phyloP scores from a whole-genome alignment of 371 early-diverging fungal genomes.

The Zopfochytrium polystomum region DNA sequence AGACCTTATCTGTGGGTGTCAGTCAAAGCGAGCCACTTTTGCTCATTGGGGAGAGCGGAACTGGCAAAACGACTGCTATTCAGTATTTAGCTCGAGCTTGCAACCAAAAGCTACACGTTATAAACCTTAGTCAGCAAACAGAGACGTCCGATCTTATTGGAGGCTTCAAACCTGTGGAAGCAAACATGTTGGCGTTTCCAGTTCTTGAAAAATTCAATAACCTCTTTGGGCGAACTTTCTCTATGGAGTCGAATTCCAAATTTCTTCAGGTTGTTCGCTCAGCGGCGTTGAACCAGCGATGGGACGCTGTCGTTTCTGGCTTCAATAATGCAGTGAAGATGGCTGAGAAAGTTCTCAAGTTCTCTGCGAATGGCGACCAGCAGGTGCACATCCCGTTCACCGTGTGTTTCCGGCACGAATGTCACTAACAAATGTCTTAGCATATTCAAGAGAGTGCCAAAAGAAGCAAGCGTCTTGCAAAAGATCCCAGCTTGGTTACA shows the following conservation, averaged over 20 bases:
- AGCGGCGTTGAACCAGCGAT: slow-evolving; percentile 69
- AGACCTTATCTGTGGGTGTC: slow-evolving; percentile 79
- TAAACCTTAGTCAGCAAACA: slow-evolving; percentile 98
- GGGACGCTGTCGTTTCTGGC: slow-evolving; percentile 72
- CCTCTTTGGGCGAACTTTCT: slow-evolving; percentile 84
- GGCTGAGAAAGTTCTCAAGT: slow-evolving; percentile 56
- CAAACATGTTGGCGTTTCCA: slow-evolving; percentile 72
- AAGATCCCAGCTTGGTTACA: slow-evolving; percentile 32
- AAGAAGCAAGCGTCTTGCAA: slow-evolving; percentile 26
- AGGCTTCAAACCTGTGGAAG: slow-evolving; percentile 95
- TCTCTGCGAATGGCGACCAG: slow-evolving; percentile 7
- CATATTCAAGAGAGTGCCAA: too few species aligned
- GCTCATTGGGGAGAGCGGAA: slow-evolving; percentile 95
- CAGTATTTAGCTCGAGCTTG: slow-evolving; percentile 88
- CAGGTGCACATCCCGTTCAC: too few species aligned
- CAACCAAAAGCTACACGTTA: slow-evolving; percentile 76
- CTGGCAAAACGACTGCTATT: slow-evolving; percentile 98
- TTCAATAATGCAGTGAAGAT: slow-evolving; percentile 71
- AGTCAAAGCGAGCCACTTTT: slow-evolving; percentile 80
- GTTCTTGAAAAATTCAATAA: slow-evolving; percentile 81
- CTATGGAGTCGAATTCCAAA: slow-evolving; percentile 76
- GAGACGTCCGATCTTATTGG: slow-evolving; percentile 97
- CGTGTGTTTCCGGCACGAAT: too few species aligned
- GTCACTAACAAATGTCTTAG: too few species aligned
- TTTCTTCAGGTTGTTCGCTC: slow-evolving; percentile 79